Evolutionary conservation across 2,329 filamentous ascomycete species (phyloP), one percentile per base, ranked within the genome.

Genomic region (Beauveria brongniartii): DNA sequence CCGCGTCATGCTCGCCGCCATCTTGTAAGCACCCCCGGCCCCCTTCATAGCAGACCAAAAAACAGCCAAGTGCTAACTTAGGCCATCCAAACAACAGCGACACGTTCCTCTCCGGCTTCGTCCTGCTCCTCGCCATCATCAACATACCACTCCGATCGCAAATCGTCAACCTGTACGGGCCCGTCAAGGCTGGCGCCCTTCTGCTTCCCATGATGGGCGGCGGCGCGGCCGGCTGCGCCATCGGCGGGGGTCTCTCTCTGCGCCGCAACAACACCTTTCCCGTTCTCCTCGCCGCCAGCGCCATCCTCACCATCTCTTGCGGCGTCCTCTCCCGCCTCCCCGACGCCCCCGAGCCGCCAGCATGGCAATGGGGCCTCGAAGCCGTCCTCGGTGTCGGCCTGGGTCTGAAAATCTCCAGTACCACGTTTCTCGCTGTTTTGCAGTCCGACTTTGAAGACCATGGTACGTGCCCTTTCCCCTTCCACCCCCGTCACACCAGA

Each of bases 161-260:
- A 54, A 65, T 68, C 24, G 65, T 65, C 26, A 66, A 68, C 47
- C 40, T 65, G 8, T 65, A 67, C 57, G 62, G 62, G 7, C 63
- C 64, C 20, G 65, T 67, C n/a, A 66, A 65, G 53, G 61, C 66
- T 30, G 66, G 66, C 10, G 61, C 64, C 20, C 56, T 67, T 18
- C 61, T 68, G 8, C 65, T 68, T 14, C 66, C 66, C 18, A 62
- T 65, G 56, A 66, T 68, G 65, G 66, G 62, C 8, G 62, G 64
- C 40, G 64, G 57, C 47, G 65, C 65, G 1, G 55, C 61, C 10
- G 64, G 65, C 24, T 66, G 64, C 16, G 62, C 59, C 1, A 9
- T 66, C n/a, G 64, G 64, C 16, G 66, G 65, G 10, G 64, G 50
- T 14, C 60, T 63, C 16, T 64, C 64, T 18, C 44, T 64, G 30